Base-by-base conservation (phyloP, 2,329 filamentous ascomycete genomes). In the Penicillium frequentans region DNA sequence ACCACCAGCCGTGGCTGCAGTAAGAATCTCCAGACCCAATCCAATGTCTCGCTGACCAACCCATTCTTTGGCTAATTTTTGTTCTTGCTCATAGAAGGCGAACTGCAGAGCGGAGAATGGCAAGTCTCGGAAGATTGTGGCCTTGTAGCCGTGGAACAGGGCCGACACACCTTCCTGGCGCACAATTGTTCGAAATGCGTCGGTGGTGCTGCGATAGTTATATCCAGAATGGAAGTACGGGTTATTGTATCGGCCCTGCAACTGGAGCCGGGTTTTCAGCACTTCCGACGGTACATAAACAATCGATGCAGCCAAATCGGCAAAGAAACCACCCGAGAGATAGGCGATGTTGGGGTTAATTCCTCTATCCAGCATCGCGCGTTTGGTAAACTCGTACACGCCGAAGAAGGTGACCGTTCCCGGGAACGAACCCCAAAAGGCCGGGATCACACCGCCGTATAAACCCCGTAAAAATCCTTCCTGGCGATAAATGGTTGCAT, bases 271-370 rank as follows among this genome's bases (percentile, higher is more conserved):
- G n/a, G 95, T 99, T 76, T 99, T 99, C 65, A 99, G 83, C 5
- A 99, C 95, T 76, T 99, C 96, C 13, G 93, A 96, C 4, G 95
- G 96, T 5, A 99, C 96, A 71, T 99, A 99, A 58, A 97, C 84
- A 58, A 96, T 83, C 0, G 92, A 96, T 1, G 95, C 93, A 45
- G 91, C 93, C 23, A 97, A 82, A 71, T 99, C 95, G 59, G 93
- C 95, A 58, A 97, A 73, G 67, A 98, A 93, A n/a, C 91, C 93
- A 67, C 90, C 90, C 56, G 87, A 82, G 33, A 99, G 84, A 79
- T 98, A 99, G 33, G 93, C 87, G 55, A 98, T 67, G 59, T 92
- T 90, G 13, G 92, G 87, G 62, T 90, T 88, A 55, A 98, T 78
- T 57, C 93, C 93, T 58, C 82, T 79, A 71, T 98, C 95, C 63